These are phyloP conservation scores for Coemansia sp. DNA, from an alignment of 192 early-diverging fungal species.

Conservation along the genomic window DNA sequence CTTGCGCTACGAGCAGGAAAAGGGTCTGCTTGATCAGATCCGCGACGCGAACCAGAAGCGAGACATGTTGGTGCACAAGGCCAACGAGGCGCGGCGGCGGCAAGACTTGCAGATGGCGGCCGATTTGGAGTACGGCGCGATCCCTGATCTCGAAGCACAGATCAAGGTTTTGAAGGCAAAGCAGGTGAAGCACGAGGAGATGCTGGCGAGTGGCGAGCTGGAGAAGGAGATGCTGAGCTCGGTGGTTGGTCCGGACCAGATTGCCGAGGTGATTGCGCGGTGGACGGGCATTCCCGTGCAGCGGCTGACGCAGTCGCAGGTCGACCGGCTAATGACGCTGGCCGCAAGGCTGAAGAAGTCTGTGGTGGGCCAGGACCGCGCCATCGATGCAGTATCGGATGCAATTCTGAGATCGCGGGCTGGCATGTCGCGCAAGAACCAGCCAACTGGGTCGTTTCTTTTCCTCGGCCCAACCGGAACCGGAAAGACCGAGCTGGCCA, in stretches of 20 bases:
- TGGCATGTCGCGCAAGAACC: conserved; percentile 74
- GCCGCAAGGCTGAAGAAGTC: conserved; percentile 73
- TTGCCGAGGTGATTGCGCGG: conserved; percentile 88
- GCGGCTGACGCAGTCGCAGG: conserved; percentile 80
- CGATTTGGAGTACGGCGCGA: conserved; percentile 90
- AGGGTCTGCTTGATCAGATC: conserved; percentile 85
- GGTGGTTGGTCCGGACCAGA: conserved; percentile 85
- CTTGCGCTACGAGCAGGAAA: conserved; percentile 80
- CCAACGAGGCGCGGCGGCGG: conserved; percentile 77
- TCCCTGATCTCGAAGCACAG: conserved; percentile 82
- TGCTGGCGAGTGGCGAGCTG: conserved; percentile 52
- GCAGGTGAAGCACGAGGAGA: conserved; percentile 65
- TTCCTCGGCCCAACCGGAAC: conserved; percentile 97
- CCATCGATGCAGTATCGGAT: conserved; percentile 87
- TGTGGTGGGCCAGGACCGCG: conserved; percentile 91
- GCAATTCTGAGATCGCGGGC: conserved; percentile 89
- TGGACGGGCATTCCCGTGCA: conserved; percentile 98
- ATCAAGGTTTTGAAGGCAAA: conserved; percentile 71
- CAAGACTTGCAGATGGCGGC: conserved; percentile 86
- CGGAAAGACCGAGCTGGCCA: conserved; percentile 87
- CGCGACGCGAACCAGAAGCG: conserved; percentile 83
- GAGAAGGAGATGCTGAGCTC: conserved; percentile 73
- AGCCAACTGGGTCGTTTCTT: conserved; percentile 89
- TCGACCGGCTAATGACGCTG: conserved; percentile 80
- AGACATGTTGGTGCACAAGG: conserved; percentile 83